Evolutionary conservation across 2,329 filamentous ascomycete genomes (phyloP).

Genomic region (Fusarium zealandicum): DNA sequence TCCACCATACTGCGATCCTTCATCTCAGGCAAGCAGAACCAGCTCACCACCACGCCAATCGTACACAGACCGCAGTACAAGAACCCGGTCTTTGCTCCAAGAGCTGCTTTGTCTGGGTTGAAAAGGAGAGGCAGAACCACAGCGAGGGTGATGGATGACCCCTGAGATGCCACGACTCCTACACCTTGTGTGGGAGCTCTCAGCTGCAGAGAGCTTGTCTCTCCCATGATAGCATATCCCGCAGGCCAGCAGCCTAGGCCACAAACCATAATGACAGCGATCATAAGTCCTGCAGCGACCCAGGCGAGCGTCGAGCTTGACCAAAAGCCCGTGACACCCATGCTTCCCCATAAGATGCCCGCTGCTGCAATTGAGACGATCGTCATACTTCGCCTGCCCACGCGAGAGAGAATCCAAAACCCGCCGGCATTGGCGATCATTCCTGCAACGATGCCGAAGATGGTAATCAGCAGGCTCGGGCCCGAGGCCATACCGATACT

Average conservation of each 20-base stretch:
- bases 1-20: slow-evolving; percentile 34
- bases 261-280: slow-evolving; percentile 49
- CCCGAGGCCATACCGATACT: slow-evolving; percentile 42
- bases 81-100: slow-evolving; percentile 52
- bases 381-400: slow-evolving; percentile 51
- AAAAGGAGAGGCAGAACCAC: slow-evolving; percentile 42
- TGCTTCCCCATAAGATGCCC: slow-evolving; percentile 51
- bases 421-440: slow-evolving; percentile 53
- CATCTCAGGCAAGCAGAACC: slow-evolving; percentile 41
- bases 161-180: slow-evolving; percentile 50
- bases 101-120: slow-evolving; percentile 44
- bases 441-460: slow-evolving; percentile 54
- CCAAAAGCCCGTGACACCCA: slow-evolving; percentile 44
- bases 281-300: slow-evolving; percentile 44
- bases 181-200: slow-evolving; percentile 46
- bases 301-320: slow-evolving; percentile 1
- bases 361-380: slow-evolving; percentile 45
- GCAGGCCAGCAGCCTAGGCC: slow-evolving; percentile 53
- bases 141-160: slow-evolving; percentile 43
- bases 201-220: slow-evolving; percentile 36
- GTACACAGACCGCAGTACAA: slow-evolving; percentile 47
- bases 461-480: slow-evolving; percentile 52
- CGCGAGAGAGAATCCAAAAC: slow-evolving; percentile 53
- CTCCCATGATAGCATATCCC: slow-evolving; percentile 49
- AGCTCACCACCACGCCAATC: slow-evolving; percentile 11